phyloP scores from a whole-genome alignment of 352 stramenopile species.

The Globisporangium takayamanum region DNA sequence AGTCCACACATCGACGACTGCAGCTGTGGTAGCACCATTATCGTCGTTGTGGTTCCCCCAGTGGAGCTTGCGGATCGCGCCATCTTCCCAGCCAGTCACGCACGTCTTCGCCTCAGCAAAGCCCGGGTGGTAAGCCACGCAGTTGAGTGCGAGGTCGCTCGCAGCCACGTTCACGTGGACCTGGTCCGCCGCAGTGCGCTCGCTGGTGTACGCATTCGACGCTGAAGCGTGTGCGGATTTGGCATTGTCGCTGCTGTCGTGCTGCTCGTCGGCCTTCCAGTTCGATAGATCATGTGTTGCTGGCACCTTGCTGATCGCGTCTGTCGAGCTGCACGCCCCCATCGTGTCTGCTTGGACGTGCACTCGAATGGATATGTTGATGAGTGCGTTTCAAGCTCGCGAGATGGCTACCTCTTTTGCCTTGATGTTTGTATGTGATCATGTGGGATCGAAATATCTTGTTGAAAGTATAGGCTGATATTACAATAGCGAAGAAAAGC shows the following conservation, averaged over 20 bases:
- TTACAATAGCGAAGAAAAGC: too few species aligned
- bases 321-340: constrained; percentile 42
- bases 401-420: background rate
- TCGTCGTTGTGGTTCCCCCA: constrained; percentile 17
- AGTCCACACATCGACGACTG: constrained; percentile 31
- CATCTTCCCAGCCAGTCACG: constrained; percentile 69
- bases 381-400: background rate
- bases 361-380: background rate
- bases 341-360: constrained; percentile 15
- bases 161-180: background rate
- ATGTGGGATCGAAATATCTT: too few species aligned
- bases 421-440: too few species aligned
- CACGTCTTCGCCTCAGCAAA: constrained; percentile 21
- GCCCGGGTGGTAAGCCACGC: constrained; percentile 29
- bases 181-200: background rate
- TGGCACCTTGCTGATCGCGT: constrained; percentile 8
- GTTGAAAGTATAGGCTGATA: too few species aligned
- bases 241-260: background rate
- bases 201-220: constrained; percentile 1
- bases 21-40: background rate
- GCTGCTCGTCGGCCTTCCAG: constrained; percentile 34
- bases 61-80: constrained; percentile 36
- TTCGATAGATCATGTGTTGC: constrained; percentile 24
- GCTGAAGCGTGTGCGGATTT: background rate
- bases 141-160: constrained; percentile 38